Evolutionary conservation across 2,329 filamentous ascomycete species (phyloP).

Genomic region (Trichoderma brevicompactum): DNA sequence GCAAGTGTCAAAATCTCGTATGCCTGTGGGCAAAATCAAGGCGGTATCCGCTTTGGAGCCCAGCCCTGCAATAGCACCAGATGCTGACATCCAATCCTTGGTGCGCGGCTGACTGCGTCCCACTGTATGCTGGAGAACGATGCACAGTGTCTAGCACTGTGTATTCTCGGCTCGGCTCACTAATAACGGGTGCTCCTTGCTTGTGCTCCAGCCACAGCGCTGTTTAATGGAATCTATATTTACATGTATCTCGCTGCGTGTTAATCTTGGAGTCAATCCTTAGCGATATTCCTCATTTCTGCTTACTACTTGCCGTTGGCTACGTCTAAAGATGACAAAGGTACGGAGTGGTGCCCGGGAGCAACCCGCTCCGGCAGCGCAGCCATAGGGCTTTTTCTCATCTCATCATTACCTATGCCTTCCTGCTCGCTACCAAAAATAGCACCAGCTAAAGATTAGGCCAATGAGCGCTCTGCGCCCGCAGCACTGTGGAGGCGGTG

Average conservation of each 20-base stretch:
- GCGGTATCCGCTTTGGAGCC: conserved; percentile 27
- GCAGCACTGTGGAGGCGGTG: conserved; percentile 27
- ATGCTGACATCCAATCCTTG: conserved; percentile 29
- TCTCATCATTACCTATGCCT: conserved; percentile 22
- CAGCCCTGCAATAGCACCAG: conserved; percentile 26
- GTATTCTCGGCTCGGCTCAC: conserved; percentile 2
- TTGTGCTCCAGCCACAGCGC: conserved; percentile 15
- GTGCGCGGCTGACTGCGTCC: conserved; percentile 28
- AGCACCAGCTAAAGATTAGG: conserved; percentile 1
- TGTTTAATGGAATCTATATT: conserved; percentile 7
- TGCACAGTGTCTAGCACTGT: conserved; percentile 10
- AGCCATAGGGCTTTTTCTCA: conserved; percentile 24
- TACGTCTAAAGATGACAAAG: not conserved
- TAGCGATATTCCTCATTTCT: conserved; percentile 21
- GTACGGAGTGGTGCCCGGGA: not conserved
- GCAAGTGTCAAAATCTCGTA: conserved; percentile 23
- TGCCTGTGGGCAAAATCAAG: conserved; percentile 16
- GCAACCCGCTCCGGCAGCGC: conserved; percentile 8
- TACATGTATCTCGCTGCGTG: not conserved
- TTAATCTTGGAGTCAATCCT: not conserved
- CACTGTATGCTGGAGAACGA: conserved; percentile 18
- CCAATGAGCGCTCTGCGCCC: conserved; percentile 20
- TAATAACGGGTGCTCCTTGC: conserved; percentile 17
- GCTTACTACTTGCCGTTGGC: not conserved
- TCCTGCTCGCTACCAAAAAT: conserved; percentile 26